A percentile compares a stretch with the other conserved stretches of the same genome.
phyloP scores from a whole-genome alignment of 352 stramenopile species.

The Globisporangium acanthophoron region DNA sequence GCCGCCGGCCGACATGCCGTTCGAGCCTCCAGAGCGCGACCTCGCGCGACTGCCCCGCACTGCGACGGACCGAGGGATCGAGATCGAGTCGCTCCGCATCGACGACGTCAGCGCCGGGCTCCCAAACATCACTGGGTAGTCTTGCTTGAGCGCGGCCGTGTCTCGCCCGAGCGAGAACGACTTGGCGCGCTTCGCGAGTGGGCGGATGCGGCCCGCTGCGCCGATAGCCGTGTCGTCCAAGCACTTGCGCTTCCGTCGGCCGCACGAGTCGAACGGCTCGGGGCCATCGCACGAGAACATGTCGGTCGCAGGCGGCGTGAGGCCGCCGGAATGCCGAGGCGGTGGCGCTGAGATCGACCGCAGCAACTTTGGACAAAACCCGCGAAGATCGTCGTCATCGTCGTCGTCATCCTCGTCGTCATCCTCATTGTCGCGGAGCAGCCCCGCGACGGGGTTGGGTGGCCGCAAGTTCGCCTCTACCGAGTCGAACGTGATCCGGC shows the following conservation, averaged over 20 bases:
- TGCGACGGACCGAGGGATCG: conserved; percentile 29
- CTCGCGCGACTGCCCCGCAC: conserved; percentile 1
- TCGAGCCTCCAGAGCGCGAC: not conserved
- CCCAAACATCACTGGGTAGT: conserved; percentile 10
- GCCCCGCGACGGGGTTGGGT: conserved; percentile 12
- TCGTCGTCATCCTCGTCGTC: conserved; percentile 6
- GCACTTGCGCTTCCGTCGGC: conserved; percentile 53
- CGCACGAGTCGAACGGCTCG: conserved; percentile 25
- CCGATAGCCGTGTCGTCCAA: conserved; percentile 24
- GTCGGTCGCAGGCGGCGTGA: conserved; percentile 3
- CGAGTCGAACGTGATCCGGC: conserved; percentile 9
- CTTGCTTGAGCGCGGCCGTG: conserved; percentile 9
- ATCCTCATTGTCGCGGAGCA: conserved; percentile 11
- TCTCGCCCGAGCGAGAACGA: conserved; percentile 34
- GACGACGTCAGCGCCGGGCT: not conserved
- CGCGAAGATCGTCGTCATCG: conserved; percentile 4
- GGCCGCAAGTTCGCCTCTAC: conserved; percentile 1
- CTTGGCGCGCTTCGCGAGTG: conserved; percentile 49
- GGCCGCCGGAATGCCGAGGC: not conserved
- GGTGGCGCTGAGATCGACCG: conserved; percentile 9
- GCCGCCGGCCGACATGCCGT: not conserved
- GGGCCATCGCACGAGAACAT: conserved; percentile 9
- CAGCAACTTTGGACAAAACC: conserved; percentile 3
- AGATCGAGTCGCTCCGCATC: conserved; percentile 38
- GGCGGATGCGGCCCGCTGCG: conserved; percentile 33